A percentile compares a stretch with the other conserved stretches of the same genome.
Conservation (phyloP, 768 basidiomycete genomes). For the Lanmaoa pseudosensibilis region DNA sequence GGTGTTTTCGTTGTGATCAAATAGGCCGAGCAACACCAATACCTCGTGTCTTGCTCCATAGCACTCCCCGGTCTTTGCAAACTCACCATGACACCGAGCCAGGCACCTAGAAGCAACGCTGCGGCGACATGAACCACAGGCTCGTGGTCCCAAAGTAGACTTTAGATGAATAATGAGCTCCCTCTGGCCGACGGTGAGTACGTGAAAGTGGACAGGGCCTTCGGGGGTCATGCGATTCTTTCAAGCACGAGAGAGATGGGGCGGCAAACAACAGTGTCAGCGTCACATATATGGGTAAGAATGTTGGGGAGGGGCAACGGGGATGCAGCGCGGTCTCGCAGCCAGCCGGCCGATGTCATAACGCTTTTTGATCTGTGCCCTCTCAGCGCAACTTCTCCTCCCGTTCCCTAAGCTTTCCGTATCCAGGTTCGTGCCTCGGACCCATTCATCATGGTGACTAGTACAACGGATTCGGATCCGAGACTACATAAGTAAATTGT, state of each 20-base stretch:
- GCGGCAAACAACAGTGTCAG: neutral
- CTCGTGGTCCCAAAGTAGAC: too few relatives aligned
- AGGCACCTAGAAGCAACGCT: neutral
- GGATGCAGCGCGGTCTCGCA: neutral
- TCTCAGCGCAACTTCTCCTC: too few relatives aligned
- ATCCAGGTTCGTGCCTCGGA: too few relatives aligned
- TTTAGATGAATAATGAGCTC: too few relatives aligned
- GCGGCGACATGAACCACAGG: neutral
- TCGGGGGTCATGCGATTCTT: too few relatives aligned
- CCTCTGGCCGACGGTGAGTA: too few relatives aligned
- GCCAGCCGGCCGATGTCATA: neutral
- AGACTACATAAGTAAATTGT: too few relatives aligned
- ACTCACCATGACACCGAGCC: neutral
- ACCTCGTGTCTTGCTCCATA: neutral
- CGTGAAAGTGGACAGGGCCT: too few relatives aligned
- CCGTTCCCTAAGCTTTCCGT: too few relatives aligned
- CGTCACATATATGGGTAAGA: neutral
- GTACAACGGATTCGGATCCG: neutral
- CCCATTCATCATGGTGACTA: neutral
- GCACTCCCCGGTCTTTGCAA: neutral
- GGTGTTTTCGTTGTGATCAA: neutral
- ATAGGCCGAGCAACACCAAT: neutral
- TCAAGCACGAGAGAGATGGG: too few relatives aligned
- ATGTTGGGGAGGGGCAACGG: neutral
- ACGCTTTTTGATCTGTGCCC: neutral